phyloP scores from a whole-genome alignment of 2,329 filamentous ascomycete species.

The Colletotrichum sp. region DNA sequence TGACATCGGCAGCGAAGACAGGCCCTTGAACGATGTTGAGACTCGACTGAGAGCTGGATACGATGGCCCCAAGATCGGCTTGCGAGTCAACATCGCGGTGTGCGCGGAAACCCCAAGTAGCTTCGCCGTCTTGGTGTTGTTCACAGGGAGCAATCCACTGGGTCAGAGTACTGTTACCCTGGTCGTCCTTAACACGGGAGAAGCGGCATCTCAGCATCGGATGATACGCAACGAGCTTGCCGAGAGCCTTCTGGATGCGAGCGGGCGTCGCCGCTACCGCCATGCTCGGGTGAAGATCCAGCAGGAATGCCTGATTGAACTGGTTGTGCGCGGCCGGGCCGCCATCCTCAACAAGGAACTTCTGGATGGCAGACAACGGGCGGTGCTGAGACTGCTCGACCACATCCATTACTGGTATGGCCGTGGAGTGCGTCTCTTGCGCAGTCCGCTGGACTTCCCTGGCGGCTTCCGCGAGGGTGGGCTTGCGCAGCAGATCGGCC shows the following conservation, averaged over 20 bases:
- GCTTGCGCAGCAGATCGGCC: neutral
- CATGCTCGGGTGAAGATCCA: neutral
- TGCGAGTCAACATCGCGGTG: neutral
- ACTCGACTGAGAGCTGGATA: neutral
- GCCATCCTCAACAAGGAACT: accelerated
- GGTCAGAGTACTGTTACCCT: neutral
- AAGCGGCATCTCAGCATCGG: neutral
- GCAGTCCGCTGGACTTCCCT: neutral
- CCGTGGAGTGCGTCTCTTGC: neutral
- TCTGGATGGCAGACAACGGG: neutral
- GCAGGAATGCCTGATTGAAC: neutral
- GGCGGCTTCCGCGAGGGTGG: neutral
- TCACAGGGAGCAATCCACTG: neutral
- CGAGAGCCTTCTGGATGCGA: neutral
- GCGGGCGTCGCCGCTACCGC: neutral
- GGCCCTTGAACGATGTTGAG: neutral
- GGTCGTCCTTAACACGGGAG: neutral
- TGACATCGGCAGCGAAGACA: neutral
- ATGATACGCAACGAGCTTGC: neutral
- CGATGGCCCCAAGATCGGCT: neutral
- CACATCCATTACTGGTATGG: accelerated
- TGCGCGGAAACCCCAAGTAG: neutral
- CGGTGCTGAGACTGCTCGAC: neutral
- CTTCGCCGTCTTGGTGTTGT: neutral
- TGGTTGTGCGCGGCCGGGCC: neutral